phyloP scores from a whole-genome alignment of 331 rosid species.

The Malus hybrid region DNA sequence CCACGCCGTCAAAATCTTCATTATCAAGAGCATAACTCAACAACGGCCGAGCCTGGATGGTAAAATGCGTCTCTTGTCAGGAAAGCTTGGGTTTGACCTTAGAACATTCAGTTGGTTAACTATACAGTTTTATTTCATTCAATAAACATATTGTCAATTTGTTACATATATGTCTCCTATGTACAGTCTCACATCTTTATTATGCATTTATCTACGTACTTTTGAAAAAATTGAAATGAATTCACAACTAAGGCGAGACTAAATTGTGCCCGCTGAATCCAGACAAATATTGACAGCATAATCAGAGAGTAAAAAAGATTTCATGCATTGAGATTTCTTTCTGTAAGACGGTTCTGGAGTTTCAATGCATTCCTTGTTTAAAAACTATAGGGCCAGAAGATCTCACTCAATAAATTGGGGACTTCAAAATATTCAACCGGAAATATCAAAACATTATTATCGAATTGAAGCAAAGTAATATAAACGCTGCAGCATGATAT shows the following conservation, averaged over 20 bases:
- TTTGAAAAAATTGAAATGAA: neutral
- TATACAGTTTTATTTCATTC: neutral
- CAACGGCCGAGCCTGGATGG: slow-evolving; percentile 81
- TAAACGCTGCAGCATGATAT: neutral
- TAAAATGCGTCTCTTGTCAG: slow-evolving; percentile 11
- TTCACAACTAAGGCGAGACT: neutral
- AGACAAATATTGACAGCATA: neutral
- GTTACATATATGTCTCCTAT: neutral
- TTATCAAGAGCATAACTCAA: slow-evolving; percentile 57
- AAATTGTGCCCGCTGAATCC: neutral
- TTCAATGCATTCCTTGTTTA: neutral
- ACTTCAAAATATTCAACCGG: neutral
- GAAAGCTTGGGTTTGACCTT: slow-evolving; percentile 7
- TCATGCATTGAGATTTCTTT: neutral
- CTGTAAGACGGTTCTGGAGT: neutral
- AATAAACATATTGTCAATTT: neutral
- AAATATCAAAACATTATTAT: neutral
- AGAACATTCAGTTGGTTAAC: neutral
- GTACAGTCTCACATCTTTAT: neutral
- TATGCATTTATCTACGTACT: neutral
- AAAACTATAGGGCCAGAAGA: neutral
- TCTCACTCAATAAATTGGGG: neutral
- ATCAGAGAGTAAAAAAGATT: neutral
- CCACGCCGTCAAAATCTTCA: slow-evolving; percentile 45
- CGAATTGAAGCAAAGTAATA: neutral